Percentiles rank a stretch among this genome's conserved stretches.
Conservation (phyloP, 2,329 filamentous ascomycete genomes). For the Fusarium albosuccineum region DNA sequence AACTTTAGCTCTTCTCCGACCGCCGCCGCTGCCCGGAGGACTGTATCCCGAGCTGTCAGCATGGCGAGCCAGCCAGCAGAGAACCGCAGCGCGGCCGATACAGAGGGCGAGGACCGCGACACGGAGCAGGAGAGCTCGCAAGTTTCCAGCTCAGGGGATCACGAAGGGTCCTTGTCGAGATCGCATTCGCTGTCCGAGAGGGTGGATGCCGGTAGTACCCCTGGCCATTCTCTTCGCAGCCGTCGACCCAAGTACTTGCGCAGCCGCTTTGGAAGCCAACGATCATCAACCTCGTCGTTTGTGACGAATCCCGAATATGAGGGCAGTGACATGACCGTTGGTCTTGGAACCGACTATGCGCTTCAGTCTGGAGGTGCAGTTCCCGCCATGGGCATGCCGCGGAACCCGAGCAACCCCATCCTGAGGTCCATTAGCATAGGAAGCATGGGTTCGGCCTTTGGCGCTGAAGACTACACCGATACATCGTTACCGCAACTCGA, state of each 20-base stretch:
- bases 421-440: conserved; percentile 87
- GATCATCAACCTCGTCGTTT: conserved; percentile 72
- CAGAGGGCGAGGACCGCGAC: conserved; percentile 43
- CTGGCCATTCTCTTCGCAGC: conserved; percentile 60
- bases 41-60: conserved; percentile 65
- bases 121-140: conserved; percentile 49
- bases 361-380: conserved; percentile 84
- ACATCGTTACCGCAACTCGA: conserved; percentile 61
- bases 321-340: conserved; percentile 81
- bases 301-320: conserved; percentile 65
- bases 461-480: conserved; percentile 69
- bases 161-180: conserved; percentile 48
- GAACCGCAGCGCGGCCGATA: conserved; percentile 42
- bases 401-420: conserved; percentile 67
- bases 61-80: conserved; percentile 53
- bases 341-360: conserved; percentile 78
- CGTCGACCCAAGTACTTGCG: conserved; percentile 70
- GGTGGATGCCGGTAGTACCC: conserved; percentile 61
- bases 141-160: conserved; percentile 47
- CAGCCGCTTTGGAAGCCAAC: conserved; percentile 68
- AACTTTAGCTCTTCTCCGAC: conserved; percentile 69
- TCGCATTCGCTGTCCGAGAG: conserved; percentile 50
- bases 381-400: conserved; percentile 66
- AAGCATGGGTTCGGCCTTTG: conserved; percentile 81
- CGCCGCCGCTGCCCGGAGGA: conserved; percentile 66